Percentiles rank a stretch among this genome's conserved stretches.
Evolutionary conservation across 208 protist genomes (phyloP).

Genomic region (Trichomonas tenax): DNA sequence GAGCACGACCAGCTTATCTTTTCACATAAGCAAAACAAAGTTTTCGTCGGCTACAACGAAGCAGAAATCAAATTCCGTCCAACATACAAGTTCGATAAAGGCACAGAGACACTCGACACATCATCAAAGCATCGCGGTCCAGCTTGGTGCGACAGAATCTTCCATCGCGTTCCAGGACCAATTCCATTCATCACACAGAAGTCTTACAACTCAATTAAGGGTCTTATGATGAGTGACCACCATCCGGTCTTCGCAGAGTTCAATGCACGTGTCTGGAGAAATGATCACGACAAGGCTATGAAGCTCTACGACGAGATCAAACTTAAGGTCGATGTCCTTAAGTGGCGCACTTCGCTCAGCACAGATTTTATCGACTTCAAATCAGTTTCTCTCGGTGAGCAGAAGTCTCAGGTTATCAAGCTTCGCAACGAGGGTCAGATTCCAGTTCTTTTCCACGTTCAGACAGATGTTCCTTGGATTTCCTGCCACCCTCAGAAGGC

Average conservation of each 20-base stretch:
- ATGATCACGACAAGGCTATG: neutral
- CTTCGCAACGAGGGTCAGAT: neutral
- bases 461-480: neutral
- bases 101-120: slow-evolving; percentile 28
- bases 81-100: slow-evolving; percentile 40
- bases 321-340: neutral
- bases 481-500: neutral
- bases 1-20: neutral
- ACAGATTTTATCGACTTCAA: neutral
- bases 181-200: neutral
- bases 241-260: neutral
- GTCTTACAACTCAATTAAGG: neutral
- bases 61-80: slow-evolving; percentile 32
- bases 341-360: neutral
- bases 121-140: slow-evolving; percentile 30
- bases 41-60: slow-evolving; percentile 34
- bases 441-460: neutral
- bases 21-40: neutral
- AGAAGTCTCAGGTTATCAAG: neutral
- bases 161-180: neutral
- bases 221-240: neutral
- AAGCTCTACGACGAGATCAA: neutral
- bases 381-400: neutral
- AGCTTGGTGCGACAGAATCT: slow-evolving; percentile 35
- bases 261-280: neutral